Evolutionary conservation across 2,329 filamentous ascomycete genomes (phyloP).

Genomic region (Phaeoacremonium minimum): DNA sequence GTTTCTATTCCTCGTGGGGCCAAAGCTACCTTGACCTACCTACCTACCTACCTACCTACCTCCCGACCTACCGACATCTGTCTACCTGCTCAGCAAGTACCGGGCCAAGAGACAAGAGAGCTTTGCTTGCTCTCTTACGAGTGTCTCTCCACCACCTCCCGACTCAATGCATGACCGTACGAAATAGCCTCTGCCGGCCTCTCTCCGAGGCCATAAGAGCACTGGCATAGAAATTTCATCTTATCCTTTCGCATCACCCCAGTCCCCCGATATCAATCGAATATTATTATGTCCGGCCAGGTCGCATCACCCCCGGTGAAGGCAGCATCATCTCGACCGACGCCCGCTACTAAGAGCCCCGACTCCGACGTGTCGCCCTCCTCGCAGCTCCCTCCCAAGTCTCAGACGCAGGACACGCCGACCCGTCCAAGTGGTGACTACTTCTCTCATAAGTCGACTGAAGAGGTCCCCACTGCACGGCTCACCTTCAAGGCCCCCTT

Average conservation of each 20-base stretch:
- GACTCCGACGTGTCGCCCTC: slow-evolving; percentile 40
- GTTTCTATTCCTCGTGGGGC: too few species aligned
- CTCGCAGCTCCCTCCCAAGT: slow-evolving; percentile 19
- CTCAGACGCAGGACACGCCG: slow-evolving; percentile 15
- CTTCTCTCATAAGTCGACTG: slow-evolving; percentile 3
- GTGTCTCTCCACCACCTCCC: slow-evolving; percentile 1
- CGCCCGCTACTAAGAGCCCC: slow-evolving; percentile 21
- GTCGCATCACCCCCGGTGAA: slow-evolving; percentile 9
- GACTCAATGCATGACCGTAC: slow-evolving; percentile 28
- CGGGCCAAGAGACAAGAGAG: too few species aligned
- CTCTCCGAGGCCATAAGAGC: slow-evolving; percentile 34
- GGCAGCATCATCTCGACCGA: slow-evolving; percentile 8
- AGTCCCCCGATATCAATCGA: slow-evolving; percentile 4
- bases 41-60: too few species aligned
- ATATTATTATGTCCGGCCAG: slow-evolving; percentile 7
- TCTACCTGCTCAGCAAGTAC: too few species aligned
- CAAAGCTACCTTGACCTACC: too few species aligned
- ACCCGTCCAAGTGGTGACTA: too few species aligned
- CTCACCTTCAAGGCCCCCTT: too few species aligned
- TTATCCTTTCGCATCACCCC: too few species aligned
- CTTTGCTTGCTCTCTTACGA: slow-evolving; percentile 6
- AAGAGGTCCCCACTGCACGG: neutral
- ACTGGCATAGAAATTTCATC: slow-evolving; percentile 26
- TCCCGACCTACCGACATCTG: too few species aligned
- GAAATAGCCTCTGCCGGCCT: slow-evolving; percentile 36